Percentiles rank a stretch among this genome's conserved stretches.
These are phyloP conservation scores for Cystofilobasidium capitatum DNA, from an alignment of 768 basidiomycete genomes.

Conservation along the genomic window DNA sequence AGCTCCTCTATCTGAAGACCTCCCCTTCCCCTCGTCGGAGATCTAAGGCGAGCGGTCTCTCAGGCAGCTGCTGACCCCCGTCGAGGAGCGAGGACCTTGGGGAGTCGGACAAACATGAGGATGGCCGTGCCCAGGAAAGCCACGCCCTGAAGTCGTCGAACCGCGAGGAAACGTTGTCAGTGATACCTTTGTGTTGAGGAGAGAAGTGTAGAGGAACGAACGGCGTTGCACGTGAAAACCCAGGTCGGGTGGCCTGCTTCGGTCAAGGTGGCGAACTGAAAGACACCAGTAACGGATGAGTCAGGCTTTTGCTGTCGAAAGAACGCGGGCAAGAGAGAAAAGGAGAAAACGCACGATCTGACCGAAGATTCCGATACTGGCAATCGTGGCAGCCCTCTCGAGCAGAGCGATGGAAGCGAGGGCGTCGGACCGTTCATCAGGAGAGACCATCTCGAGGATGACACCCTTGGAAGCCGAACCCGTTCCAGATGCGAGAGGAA, in stretches of 20 bases:
- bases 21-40: no score
- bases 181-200: no score
- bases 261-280: not conserved
- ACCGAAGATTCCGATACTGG: not conserved
- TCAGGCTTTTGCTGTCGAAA: not conserved
- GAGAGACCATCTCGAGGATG: constrained; percentile 36
- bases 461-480: constrained; percentile 38
- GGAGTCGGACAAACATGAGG: constrained; percentile 1
- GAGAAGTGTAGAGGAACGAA: not conserved
- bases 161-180: not conserved
- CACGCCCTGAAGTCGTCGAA: no score
- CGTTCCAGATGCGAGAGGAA: constrained; percentile 38
- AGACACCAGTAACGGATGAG: not conserved
- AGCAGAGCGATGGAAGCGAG: constrained; percentile 17
- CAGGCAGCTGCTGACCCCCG: not conserved
- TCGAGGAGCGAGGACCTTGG: not conserved
- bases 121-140: not conserved
- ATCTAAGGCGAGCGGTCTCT: no score
- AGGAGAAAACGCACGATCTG: not conserved
- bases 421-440: constrained; percentile 34
- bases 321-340: not conserved
- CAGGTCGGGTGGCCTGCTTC: not conserved
- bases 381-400: not conserved
- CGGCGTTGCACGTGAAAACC: constrained; percentile 1
- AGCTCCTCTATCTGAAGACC: no score